Conservation (phyloP, 2,329 filamentous ascomycete genomes). For the Xylariaceae sp. region DNA sequence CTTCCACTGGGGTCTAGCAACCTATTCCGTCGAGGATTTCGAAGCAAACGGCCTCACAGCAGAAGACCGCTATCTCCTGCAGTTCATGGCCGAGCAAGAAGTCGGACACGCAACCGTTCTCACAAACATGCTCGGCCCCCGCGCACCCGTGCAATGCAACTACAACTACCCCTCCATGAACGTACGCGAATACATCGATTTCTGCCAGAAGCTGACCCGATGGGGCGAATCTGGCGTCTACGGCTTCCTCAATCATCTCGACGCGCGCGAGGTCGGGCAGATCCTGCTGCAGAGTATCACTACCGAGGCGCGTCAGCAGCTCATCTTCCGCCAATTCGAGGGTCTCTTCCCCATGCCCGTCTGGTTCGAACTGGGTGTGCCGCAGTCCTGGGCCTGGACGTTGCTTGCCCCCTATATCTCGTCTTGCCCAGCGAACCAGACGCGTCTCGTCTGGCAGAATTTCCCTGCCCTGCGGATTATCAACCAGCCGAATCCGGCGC, state of each 20-base stretch:
- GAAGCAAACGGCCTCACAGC: slow-evolving; percentile 59
- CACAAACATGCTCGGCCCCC: slow-evolving; percentile 67
- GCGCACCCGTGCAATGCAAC: slow-evolving; percentile 67
- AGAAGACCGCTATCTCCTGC: slow-evolving; percentile 64
- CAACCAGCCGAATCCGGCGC: slow-evolving; percentile 71
- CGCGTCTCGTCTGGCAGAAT: slow-evolving; percentile 77
- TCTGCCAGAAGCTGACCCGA: slow-evolving; percentile 78
- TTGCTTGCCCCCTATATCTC: slow-evolving; percentile 76
- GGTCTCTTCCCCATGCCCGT: slow-evolving; percentile 77
- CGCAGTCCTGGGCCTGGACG: slow-evolving; percentile 81
- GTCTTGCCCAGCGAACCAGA: slow-evolving; percentile 66
- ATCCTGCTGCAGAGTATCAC: slow-evolving; percentile 71
- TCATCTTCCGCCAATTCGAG: slow-evolving; percentile 78
- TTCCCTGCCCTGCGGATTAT: slow-evolving; percentile 66
- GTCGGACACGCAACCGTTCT: slow-evolving; percentile 71
- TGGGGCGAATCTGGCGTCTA: slow-evolving; percentile 46
- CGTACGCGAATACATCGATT: slow-evolving; percentile 74
- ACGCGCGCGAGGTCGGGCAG: slow-evolving; percentile 52
- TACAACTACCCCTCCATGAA: slow-evolving; percentile 78
- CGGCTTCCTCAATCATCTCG: slow-evolving; percentile 21
- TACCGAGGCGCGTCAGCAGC: slow-evolving; percentile 74
- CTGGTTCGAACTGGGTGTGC: slow-evolving; percentile 75
- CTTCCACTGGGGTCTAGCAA: slow-evolving; percentile 69
- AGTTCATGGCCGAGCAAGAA: slow-evolving; percentile 75
- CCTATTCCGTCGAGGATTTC: slow-evolving; percentile 66